Evolutionary conservation across 352 stramenopile species (phyloP).

Genomic region (Bremia lactucae): DNA sequence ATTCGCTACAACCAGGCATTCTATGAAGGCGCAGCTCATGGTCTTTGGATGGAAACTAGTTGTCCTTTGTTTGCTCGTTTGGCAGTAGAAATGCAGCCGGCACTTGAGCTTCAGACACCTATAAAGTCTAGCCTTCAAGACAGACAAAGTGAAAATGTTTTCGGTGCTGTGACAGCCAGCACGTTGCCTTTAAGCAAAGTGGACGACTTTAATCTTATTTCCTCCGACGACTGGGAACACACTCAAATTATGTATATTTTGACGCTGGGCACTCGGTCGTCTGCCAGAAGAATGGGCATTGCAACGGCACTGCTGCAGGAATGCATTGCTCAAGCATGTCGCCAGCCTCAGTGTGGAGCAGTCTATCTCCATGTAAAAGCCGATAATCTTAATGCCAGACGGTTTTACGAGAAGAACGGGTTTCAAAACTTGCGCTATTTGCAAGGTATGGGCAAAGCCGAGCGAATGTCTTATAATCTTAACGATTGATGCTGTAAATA

Average conservation of each 20-base stretch:
- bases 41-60: constrained; percentile 80
- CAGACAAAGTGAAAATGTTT: constrained; percentile 37
- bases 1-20: constrained; percentile 94
- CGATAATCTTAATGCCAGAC: constrained; percentile 88
- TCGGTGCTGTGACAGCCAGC: constrained; percentile 87
- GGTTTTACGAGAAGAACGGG: constrained; percentile 94
- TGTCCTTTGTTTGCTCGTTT: constrained; percentile 86
- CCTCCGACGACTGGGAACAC: constrained; percentile 45
- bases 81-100: constrained; percentile 43
- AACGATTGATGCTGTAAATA: constrained; percentile 1
- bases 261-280: constrained; percentile 83
- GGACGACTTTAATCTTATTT: constrained; percentile 50
- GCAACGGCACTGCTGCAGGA: constrained; percentile 85
- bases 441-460: constrained; percentile 39
- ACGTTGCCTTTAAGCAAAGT: constrained; percentile 64
- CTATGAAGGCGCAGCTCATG: constrained; percentile 86
- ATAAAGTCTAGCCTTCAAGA: constrained; percentile 2
- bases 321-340: constrained; percentile 78
- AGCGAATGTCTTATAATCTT: not conserved
- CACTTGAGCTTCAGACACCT: constrained; percentile 1
- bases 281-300: constrained; percentile 84
- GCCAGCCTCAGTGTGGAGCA: constrained; percentile 72
- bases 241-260: constrained; percentile 94
- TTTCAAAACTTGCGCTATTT: constrained; percentile 91
- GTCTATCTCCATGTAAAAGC: constrained; percentile 97